Conservation (phyloP, 805 yeast genomes). For the Maudiozyma saulgeensis region DNA sequence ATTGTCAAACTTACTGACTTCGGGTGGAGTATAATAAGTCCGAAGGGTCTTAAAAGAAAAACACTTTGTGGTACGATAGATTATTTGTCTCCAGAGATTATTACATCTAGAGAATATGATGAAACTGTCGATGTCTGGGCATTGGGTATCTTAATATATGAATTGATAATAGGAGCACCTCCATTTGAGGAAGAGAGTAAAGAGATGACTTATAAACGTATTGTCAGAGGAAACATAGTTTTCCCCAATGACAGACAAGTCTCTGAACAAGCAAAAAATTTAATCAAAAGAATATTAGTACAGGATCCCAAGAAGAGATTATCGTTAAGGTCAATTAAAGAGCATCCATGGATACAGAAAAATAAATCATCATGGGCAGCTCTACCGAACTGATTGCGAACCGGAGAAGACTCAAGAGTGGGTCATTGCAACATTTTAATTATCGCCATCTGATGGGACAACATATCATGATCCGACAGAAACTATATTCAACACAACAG, state of each 20-base stretch:
- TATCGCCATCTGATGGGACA: no score
- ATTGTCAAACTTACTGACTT: slow-evolving; percentile 81
- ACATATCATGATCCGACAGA: no score
- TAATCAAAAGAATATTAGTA: slow-evolving; percentile 53
- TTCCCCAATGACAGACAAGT: slow-evolving; percentile 53
- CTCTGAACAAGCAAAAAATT: slow-evolving; percentile 65
- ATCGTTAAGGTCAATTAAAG: slow-evolving; percentile 47
- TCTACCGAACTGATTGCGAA: neutral
- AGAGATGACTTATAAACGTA: slow-evolving; percentile 70
- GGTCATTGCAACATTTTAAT: no score
- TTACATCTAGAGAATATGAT: slow-evolving; percentile 73
- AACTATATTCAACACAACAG: neutral
- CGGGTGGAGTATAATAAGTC: slow-evolving; percentile 81
- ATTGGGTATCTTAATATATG: slow-evolving; percentile 77
- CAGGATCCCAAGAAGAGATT: slow-evolving; percentile 63
- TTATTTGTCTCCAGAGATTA: slow-evolving; percentile 92
- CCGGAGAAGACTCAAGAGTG: neutral
- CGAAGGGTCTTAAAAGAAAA: slow-evolving; percentile 48
- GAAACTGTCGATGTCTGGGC: slow-evolving; percentile 86
- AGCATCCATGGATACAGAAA: slow-evolving; percentile 78
- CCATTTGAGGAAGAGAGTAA: slow-evolving; percentile 83
- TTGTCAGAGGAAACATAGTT: slow-evolving; percentile 63
- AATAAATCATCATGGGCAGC: slow-evolving; percentile 51
- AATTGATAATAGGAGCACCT: slow-evolving; percentile 77
- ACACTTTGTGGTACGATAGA: slow-evolving; percentile 95